Evolutionary conservation across 805 yeast genomes (phyloP), one percentile per base, ranked within the genome.

Genomic region (Blastobotrys robertii): DNA sequence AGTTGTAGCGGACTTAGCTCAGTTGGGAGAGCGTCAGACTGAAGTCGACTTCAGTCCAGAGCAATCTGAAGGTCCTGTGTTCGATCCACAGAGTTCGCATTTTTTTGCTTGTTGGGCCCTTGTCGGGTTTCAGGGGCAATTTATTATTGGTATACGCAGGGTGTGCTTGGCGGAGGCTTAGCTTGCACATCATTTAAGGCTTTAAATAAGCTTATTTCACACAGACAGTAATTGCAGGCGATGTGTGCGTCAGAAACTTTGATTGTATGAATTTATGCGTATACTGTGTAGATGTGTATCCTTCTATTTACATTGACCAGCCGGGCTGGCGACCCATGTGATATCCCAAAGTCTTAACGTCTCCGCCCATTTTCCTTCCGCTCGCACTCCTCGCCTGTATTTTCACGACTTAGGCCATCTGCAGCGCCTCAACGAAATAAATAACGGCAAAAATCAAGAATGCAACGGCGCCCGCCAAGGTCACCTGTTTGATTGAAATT

Each of bases 401-500:
- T n/a, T n/a, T n/a, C n/a, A n/a, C n/a, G 25, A 32, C 39, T 49
- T 49, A 48, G 2, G 45, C 37, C 15, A 40, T 9, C 22, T 37
- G n/a, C 10, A 42, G 11, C 10, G 51, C 90, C 53, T 81, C 84
- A 59, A 76, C 74, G 50, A 90, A 73, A 63, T 92, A 92, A 58
- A 86, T 63, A 30, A 87, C 54, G 7, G 95, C 78, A 63, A 92
- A 92, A 14, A 85, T 59, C 50, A 87, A 73, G 66, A 92, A 92
- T 7, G 95, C 90, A 41, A 70, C 63, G 6, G 97, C 84, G 35
- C 99, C 98, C 39, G 92, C 87, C 39, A 92, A 66, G 1, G 97
- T 87, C 49, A 92, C 90, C 30, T 81, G 84, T 66, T 95, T 78
- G 84, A 92, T 78, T 49, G 94, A 81, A 48, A 92, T 85, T 60